These are phyloP conservation scores for Pachysandra terminalis DNA, from an alignment of 164 flowering plant species.

Conservation along the genomic window DNA sequence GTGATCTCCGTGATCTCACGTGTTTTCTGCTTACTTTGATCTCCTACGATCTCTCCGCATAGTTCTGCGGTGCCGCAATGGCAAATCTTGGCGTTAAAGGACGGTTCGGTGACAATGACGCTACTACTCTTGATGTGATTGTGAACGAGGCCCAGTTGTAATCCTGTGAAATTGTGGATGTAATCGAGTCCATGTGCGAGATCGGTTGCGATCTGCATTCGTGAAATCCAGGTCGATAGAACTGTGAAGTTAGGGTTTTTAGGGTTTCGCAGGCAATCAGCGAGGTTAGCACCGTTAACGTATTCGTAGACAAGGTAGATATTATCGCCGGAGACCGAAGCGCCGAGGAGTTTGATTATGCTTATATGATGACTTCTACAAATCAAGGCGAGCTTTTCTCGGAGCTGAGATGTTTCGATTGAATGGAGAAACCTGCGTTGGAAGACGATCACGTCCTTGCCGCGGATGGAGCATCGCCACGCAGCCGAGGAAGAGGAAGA, in stretches of 20 bases:
- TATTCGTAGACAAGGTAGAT: no score
- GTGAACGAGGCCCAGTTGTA: no score
- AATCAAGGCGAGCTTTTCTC: conserved; percentile 58
- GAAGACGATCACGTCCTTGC: conserved; percentile 40
- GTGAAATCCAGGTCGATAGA: no score
- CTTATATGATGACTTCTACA: conserved; percentile 64
- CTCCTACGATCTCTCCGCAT: no score
- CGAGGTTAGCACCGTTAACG: conserved; percentile 52
- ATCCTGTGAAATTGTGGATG: no score
- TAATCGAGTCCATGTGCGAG: conserved; percentile 76
- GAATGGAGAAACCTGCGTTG: conserved; percentile 57
- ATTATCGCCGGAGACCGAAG: no score
- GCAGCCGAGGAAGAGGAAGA: conserved; percentile 52
- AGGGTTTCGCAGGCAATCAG: conserved; percentile 54
- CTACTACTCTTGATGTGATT: no score
- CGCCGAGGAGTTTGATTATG: conserved; percentile 67
- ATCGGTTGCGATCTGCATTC: conserved; percentile 72
- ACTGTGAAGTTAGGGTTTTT: conserved; percentile 53
- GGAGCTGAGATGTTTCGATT: conserved; percentile 39
- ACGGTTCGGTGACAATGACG: no score
- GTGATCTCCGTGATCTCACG: conserved; percentile 8
- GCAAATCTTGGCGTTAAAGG: conserved; percentile 59
- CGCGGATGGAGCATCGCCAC: conserved; percentile 66
- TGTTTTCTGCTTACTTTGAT: neutral
- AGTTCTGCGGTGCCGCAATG: conserved; percentile 80